Base-by-base conservation (phyloP, 225 moss, liverwort and hornwort genomes). In the Marchantia polymorpha region DNA sequence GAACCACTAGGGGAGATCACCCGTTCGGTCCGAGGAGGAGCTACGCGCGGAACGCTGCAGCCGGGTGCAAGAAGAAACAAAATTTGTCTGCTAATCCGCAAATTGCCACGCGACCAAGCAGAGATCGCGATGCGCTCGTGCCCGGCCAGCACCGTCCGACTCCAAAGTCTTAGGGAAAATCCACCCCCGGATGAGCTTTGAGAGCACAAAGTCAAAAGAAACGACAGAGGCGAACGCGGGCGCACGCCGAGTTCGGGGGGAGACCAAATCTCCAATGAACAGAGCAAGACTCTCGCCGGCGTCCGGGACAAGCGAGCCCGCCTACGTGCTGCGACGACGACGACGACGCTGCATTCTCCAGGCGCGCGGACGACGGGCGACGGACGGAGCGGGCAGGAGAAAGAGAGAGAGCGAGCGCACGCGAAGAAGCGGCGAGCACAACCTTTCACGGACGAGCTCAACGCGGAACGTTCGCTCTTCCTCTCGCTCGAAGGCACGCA, bases 31-130 rank as follows among this genome's bases (percentile, higher is more conserved):
- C 53, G 25, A 23, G 12, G 12, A 17, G 52, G 50, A 72, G 72
- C 72, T 72, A 52, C 51, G 25, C 25, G 25, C 52, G 25, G 72
- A 52, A 72, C 51, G n/a, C 72, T 72, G 19, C 52, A 52, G 72
- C 52, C 52, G 72, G 52, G 53, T 54, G 23, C n/a, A n/a, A 72
- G 12, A 26, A 72, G n/a, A 54, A 52, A 12, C 72, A 51, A 13
- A 52, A 72, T 39, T 26, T 72, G 25, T 11, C 52, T 23, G 2
- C n/a, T 52, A 25, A 50, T 2, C 51, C 0, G 13, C 10, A 54
- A 72, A 52, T 51, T 14, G 51, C 72, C 51, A 25, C 26, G 12
- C 52, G 72, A 51, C 72, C 72, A 25, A 4, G 72, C 25, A 23
- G 5, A 52, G 12, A 52, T 52, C 72, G 13, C 12, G 48, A 69